Base-by-base conservation (phyloP, 345 rosid genomes). In the Citrus unshiu region DNA sequence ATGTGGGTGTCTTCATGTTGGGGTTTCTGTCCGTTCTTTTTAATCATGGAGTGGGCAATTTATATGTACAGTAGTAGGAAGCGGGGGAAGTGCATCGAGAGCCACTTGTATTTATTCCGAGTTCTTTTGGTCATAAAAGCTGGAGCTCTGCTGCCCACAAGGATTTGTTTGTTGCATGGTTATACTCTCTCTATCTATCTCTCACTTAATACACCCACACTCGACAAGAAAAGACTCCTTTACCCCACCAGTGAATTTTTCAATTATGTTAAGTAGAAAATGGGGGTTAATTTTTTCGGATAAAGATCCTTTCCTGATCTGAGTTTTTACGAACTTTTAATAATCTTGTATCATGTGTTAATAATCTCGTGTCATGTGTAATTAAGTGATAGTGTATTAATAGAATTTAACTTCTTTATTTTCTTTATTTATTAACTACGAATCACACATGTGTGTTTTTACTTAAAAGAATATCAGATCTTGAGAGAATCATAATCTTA, bases 1-100 rank as follows among this genome's bases (percentile, higher is more conserved):
- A 8, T 51, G 77, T 60, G 79, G 86, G 83, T 81, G 79, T 80
- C 85, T 79, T 81, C 83, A 29, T 85, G 79, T 68, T 68, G 81
- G 78, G 75, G 75, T 40, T 83, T 83, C 75, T 70, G 18, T 61
- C 66, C 37, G 34, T 21, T 59, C 78, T 78, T 74, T 34, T 68
- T 49, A 30, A 57, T 77, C 54, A 63, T 18, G 78, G 77, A 75
- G 81, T 82, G 86, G 86, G 75, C 70, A 81, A 62, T 78, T 82
- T 73, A 65, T 68, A 79, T 78, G 76, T 46, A 70, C 87, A 86
- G 79, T 13, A 13, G 49, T 0, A 43, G 16, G 0, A 13, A 12
- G 51, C 78, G 68, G 67, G 62, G 22, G 70, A 78, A 75, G 74
- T 72, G 80, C 80, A 77, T 73, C 77, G 32, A 61, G 69, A 70